Conservation (phyloP, 2,329 filamentous ascomycete species). For the Verticillium nonalfalfae region DNA sequence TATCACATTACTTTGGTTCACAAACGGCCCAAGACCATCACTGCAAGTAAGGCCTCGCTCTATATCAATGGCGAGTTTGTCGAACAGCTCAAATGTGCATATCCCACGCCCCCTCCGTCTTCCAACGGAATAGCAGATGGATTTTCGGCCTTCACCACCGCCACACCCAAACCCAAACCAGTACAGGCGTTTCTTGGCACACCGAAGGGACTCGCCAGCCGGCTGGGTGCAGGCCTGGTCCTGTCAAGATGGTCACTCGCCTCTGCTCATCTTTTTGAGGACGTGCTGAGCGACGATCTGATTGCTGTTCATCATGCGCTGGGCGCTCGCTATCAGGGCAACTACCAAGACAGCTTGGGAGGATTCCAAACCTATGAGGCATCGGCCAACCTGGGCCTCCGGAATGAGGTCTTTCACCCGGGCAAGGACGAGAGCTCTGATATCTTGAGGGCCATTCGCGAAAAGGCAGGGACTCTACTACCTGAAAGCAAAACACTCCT, state of each 20-base stretch:
- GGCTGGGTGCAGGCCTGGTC: constrained; percentile 66
- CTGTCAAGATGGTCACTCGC: constrained; percentile 83
- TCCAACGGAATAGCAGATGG: constrained; percentile 58
- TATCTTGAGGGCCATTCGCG: constrained; percentile 80
- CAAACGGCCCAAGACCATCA: constrained; percentile 67
- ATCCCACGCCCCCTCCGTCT: constrained; percentile 68
- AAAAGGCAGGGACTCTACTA: constrained; percentile 75
- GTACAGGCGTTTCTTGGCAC: constrained; percentile 94
- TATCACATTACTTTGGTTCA: constrained; percentile 93
- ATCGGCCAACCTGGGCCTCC: constrained; percentile 81
- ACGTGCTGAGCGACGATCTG: constrained; percentile 83
- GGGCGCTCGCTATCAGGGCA: constrained; percentile 86
- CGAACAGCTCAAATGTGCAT: constrained; percentile 85
- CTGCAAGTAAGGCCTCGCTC: constrained; percentile 73
- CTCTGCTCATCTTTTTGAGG: constrained; percentile 82
- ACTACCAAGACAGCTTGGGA: constrained; percentile 93
- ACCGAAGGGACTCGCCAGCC: constrained; percentile 76
- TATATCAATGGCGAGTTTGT: constrained; percentile 92
- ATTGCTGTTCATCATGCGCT: constrained; percentile 86
- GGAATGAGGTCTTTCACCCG: constrained; percentile 84
- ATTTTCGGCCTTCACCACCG: constrained; percentile 62
- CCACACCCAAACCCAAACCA: constrained; percentile 51
- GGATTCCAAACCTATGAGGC: constrained; percentile 95
- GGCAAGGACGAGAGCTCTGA: constrained; percentile 89
- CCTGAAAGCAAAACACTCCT: constrained; percentile 77